phyloP scores from a whole-genome alignment of 345 rosid species.

The Carallia brachiata region DNA sequence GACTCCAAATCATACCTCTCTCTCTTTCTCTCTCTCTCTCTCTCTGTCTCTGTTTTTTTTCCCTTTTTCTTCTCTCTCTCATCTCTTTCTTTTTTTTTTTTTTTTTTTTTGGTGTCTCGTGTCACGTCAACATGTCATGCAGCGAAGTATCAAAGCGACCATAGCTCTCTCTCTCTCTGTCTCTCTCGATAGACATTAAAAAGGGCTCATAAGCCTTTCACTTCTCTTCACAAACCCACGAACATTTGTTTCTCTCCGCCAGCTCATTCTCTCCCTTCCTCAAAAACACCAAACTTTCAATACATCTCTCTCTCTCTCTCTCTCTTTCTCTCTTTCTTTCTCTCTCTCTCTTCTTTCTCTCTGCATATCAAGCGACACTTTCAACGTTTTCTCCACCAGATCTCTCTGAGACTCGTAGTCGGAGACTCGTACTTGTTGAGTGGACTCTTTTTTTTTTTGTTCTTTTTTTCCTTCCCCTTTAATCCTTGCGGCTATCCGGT shows the following conservation, averaged over 20 bases:
- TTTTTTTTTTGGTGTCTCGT: slow-evolving; percentile 17
- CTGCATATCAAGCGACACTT: slow-evolving; percentile 22
- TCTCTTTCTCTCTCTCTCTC: neutral
- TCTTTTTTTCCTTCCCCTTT: neutral
- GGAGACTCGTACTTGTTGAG: slow-evolving; percentile 51
- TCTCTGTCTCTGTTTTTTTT: slow-evolving; percentile 16
- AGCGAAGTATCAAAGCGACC: slow-evolving; percentile 23
- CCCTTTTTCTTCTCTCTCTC: neutral
- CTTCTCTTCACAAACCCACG: slow-evolving; percentile 30
- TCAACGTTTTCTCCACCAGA: slow-evolving; percentile 50
- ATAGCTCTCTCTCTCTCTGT: neutral
- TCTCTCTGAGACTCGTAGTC: slow-evolving; percentile 54
- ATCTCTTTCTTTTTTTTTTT: neutral
- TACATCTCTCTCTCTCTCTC: neutral
- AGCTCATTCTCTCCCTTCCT: slow-evolving; percentile 41
- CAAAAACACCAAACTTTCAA: no score
- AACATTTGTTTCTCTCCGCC: slow-evolving; percentile 42
- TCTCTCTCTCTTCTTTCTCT: slow-evolving; percentile 16
- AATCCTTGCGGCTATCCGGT: slow-evolving; percentile 17
- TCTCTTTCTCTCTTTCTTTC: slow-evolving; percentile 2
- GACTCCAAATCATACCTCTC: slow-evolving; percentile 17
- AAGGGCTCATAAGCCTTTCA: neutral
- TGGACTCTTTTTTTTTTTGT: slow-evolving; percentile 12
- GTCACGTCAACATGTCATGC: slow-evolving; percentile 52
- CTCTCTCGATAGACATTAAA: neutral